Evolutionary conservation across 2,329 filamentous ascomycete species (phyloP).

Genomic region (Botrytis fragariae): DNA sequence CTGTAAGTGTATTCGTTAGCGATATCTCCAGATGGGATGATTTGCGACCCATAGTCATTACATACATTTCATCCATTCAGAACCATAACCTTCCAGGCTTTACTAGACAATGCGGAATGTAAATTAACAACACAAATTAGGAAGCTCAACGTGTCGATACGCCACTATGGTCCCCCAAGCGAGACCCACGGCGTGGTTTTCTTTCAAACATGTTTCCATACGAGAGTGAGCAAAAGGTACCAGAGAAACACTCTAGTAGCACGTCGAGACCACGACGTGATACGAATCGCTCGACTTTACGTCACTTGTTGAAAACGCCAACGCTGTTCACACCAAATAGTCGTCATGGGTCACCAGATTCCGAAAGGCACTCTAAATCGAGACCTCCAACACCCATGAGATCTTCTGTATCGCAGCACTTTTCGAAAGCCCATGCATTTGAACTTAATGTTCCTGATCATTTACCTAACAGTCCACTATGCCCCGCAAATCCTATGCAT

Average conservation of each 20-base stretch:
- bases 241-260: background rate
- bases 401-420: background rate
- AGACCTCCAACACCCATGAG: background rate
- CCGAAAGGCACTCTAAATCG: background rate
- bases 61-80: background rate
- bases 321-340: background rate
- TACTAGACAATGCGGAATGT: background rate
- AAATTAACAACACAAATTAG: conserved; percentile 22
- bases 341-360: background rate
- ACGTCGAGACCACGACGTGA: background rate
- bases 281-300: background rate
- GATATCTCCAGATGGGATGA: no score
- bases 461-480: conserved; percentile 44
- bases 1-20: conserved; percentile 29
- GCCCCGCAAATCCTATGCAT: conserved; percentile 44
- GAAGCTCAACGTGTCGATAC: conserved; percentile 38
- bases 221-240: background rate
- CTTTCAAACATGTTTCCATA: conserved; percentile 24
- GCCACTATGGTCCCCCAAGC: conserved; percentile 31
- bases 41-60: background rate
- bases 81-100: background rate
- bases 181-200: conserved; percentile 27
- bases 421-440: conserved; percentile 26
- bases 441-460: conserved; percentile 46
- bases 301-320: background rate